These are phyloP conservation scores for Cyclotella cryptica DNA, from an alignment of 108 stramenopile species.

Conservation along the genomic window DNA sequence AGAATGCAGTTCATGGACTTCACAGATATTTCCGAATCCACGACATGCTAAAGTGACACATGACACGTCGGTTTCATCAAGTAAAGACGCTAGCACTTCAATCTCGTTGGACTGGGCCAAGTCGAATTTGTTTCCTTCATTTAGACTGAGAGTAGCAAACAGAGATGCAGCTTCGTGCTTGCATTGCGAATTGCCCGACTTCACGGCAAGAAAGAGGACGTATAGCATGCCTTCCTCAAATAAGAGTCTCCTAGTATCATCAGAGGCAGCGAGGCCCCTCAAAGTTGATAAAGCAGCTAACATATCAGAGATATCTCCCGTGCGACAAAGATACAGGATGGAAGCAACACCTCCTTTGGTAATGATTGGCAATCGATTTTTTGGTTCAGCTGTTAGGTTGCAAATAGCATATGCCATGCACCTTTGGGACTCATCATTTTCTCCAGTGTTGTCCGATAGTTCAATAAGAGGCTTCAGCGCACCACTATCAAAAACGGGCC, in stretches of 20 bases:
- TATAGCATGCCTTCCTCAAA: slow-evolving; percentile 73
- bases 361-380: slow-evolving; percentile 64
- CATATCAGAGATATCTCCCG: slow-evolving; percentile 66
- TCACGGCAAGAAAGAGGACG: slow-evolving; percentile 56
- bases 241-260: slow-evolving; percentile 58
- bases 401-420: slow-evolving; percentile 87
- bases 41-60: slow-evolving; percentile 58
- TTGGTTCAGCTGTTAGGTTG: slow-evolving; percentile 71
- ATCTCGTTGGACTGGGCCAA: slow-evolving; percentile 56
- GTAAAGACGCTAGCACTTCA: slow-evolving; percentile 20
- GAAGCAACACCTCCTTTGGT: slow-evolving; percentile 75
- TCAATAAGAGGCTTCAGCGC: slow-evolving; percentile 71
- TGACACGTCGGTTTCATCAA: slow-evolving; percentile 27
- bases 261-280: slow-evolving; percentile 62
- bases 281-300: slow-evolving; percentile 75
- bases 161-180: slow-evolving; percentile 67
- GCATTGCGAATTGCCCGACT: slow-evolving; percentile 58
- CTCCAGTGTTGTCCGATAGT: slow-evolving; percentile 52
- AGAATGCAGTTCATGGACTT: slow-evolving; percentile 46
- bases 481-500: slow-evolving; percentile 59
- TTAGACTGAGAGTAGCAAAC: slow-evolving; percentile 68
- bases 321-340: slow-evolving; percentile 73
- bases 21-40: slow-evolving; percentile 76
- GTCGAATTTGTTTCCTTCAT: slow-evolving; percentile 87
- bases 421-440: slow-evolving; percentile 78